Evolutionary conservation across 257 asterid species (phyloP).

Genomic region (Vinca minor): DNA sequence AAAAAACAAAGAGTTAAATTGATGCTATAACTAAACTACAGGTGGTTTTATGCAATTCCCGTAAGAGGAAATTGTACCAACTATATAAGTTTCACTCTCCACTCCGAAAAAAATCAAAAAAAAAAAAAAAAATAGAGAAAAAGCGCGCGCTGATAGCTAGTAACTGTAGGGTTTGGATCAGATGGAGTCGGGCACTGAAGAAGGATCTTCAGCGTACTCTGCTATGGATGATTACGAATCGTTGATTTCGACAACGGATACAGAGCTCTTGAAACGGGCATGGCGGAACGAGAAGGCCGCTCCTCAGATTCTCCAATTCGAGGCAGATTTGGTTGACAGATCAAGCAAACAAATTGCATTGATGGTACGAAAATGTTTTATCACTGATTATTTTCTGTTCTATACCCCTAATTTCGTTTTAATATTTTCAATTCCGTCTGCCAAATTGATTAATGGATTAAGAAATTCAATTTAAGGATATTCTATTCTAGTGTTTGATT

Average conservation of each 20-base stretch:
- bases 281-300: slow-evolving; percentile 97
- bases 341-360: slow-evolving; percentile 64
- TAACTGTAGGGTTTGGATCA: background rate
- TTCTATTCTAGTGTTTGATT: too few species aligned
- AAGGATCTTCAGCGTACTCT: slow-evolving; percentile 20
- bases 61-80: too few species aligned
- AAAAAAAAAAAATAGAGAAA: too few species aligned
- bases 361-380: slow-evolving; percentile 34
- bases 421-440: too few species aligned
- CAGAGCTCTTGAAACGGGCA: slow-evolving; percentile 69
- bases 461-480: too few species aligned
- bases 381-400: background rate
- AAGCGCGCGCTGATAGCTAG: background rate
- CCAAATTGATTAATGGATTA: too few species aligned
- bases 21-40: too few species aligned
- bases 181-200: slow-evolving; percentile 57
- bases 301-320: slow-evolving; percentile 71
- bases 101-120: background rate
- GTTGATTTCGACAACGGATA: slow-evolving; percentile 67
- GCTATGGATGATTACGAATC: slow-evolving; percentile 50
- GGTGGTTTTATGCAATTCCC: too few species aligned
- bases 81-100: background rate
- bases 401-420: too few species aligned
- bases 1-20: too few species aligned
- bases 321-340: slow-evolving; percentile 50